phyloP scores from a whole-genome alignment of 768 basidiomycete species.

The Amanita polypyramis region DNA sequence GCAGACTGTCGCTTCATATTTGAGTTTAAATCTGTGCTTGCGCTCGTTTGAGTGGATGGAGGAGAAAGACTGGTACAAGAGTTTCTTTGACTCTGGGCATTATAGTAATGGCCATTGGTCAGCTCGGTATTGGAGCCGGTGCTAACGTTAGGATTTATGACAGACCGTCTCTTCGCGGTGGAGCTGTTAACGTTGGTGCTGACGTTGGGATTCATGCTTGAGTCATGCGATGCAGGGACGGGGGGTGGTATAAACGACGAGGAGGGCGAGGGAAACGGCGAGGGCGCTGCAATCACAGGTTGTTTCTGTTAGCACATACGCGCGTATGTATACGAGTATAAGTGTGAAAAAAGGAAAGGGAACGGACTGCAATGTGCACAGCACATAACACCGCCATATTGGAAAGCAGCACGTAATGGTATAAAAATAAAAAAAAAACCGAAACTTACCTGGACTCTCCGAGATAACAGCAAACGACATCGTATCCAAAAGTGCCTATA shows the following conservation, averaged over 20 bases:
- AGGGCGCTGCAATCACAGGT: constrained; percentile 19
- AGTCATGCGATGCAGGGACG: constrained; percentile 51
- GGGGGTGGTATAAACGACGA: constrained; percentile 64
- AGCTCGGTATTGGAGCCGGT: constrained; percentile 9
- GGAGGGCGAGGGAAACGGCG: constrained; percentile 51
- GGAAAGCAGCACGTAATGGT: no score
- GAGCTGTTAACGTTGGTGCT: no score
- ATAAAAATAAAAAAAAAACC: background rate
- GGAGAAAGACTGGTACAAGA: background rate
- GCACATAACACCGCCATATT: no score
- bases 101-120: background rate
- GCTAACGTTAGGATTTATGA: constrained; percentile 31
- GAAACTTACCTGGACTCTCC: constrained; percentile 18
- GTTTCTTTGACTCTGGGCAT: background rate
- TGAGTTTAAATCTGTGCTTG: background rate
- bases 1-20: background rate
- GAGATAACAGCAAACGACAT: constrained; percentile 21
- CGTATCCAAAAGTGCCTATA: background rate
- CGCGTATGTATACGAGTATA: no score
- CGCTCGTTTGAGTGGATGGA: background rate
- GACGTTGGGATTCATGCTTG: background rate
- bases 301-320: background rate
- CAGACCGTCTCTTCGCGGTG: background rate
- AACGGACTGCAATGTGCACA: no score
- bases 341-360: no score